These are phyloP conservation scores for Colletotrichum eleusines DNA, from an alignment of 2,329 filamentous ascomycete genomes.

Conservation along the genomic window DNA sequence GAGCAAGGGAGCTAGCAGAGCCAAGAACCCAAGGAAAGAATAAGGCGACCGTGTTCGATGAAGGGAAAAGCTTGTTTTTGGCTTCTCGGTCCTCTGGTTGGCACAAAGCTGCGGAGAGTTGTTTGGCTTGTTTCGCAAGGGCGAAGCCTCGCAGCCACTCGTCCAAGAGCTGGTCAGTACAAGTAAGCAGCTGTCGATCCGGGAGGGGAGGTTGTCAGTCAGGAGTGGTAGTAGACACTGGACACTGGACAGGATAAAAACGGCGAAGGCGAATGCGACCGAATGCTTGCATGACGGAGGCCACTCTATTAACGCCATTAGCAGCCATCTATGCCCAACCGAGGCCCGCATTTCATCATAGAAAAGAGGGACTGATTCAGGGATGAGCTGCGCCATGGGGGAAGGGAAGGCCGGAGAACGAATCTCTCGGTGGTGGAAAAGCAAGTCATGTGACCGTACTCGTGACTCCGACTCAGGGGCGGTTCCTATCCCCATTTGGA, in stretches of 20 bases:
- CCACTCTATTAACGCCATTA: conserved; percentile 16
- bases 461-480: conserved; percentile 17
- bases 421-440: not conserved
- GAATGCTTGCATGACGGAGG: not conserved
- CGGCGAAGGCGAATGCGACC: not conserved
- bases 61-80: conserved; percentile 31
- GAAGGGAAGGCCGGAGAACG: not conserved
- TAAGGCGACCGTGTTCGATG: conserved; percentile 3
- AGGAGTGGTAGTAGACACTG: too few relatives aligned
- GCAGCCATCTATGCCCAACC: conserved; percentile 3
- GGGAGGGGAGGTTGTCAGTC: too few relatives aligned
- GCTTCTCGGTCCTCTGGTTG: not conserved
- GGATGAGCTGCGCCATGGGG: conserved; percentile 8
- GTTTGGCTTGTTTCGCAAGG: conserved; percentile 7
- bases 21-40: conserved; percentile 12
- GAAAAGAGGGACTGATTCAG: not conserved
- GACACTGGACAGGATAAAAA: not conserved
- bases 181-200: too few relatives aligned
- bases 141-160: conserved; percentile 13
- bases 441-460: not conserved
- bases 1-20: conserved; percentile 35
- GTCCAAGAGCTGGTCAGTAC: not conserved
- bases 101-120: too few relatives aligned
- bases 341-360: conserved; percentile 33
- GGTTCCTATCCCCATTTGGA: not conserved